Conservation (phyloP, 2,329 filamentous ascomycete species). For the Xylaria sp. region DNA sequence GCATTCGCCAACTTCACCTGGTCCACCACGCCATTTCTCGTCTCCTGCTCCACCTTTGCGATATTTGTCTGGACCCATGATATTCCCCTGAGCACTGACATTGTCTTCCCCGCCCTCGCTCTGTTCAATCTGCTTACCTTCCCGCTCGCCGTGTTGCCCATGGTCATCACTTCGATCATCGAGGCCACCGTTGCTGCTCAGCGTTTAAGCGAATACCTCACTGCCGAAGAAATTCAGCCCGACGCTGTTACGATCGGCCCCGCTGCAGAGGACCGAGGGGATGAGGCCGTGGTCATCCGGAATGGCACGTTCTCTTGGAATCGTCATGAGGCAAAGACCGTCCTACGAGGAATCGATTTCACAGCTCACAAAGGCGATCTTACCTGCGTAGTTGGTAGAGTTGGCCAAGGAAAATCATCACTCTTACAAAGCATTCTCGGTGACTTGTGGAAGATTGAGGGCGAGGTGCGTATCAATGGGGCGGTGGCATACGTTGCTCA, state of each 20-base stretch:
- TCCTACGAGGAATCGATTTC: slow-evolving; percentile 86
- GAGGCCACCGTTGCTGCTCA: slow-evolving; percentile 93
- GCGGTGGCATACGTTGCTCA: slow-evolving; percentile 92
- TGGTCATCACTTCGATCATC: slow-evolving; percentile 97
- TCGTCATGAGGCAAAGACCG: slow-evolving; percentile 76
- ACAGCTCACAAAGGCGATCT: slow-evolving; percentile 92
- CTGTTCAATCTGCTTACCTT: slow-evolving; percentile 97
- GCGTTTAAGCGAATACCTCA: slow-evolving; percentile 85
- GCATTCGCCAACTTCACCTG: slow-evolving; percentile 97
- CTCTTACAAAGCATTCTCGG: slow-evolving; percentile 88
- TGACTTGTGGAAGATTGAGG: slow-evolving; percentile 89
- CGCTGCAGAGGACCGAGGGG: slow-evolving; percentile 77
- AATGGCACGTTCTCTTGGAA: slow-evolving; percentile 97
- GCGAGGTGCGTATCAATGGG: slow-evolving; percentile 84
- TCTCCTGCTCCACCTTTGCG: slow-evolving; percentile 95
- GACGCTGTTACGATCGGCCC: slow-evolving; percentile 80
- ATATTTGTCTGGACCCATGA: slow-evolving; percentile 90
- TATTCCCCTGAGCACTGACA: slow-evolving; percentile 86
- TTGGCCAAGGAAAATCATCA: slow-evolving; percentile 96
- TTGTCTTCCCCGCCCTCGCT: slow-evolving; percentile 90
- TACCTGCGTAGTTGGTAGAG: slow-evolving; percentile 90
- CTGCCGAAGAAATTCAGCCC: slow-evolving; percentile 86
- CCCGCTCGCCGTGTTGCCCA: slow-evolving; percentile 90
- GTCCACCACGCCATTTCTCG: slow-evolving; percentile 96
- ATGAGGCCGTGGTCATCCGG: slow-evolving; percentile 84